Base-by-base conservation (phyloP, 2,329 filamentous ascomycete genomes). In the Lojkania enalia region DNA sequence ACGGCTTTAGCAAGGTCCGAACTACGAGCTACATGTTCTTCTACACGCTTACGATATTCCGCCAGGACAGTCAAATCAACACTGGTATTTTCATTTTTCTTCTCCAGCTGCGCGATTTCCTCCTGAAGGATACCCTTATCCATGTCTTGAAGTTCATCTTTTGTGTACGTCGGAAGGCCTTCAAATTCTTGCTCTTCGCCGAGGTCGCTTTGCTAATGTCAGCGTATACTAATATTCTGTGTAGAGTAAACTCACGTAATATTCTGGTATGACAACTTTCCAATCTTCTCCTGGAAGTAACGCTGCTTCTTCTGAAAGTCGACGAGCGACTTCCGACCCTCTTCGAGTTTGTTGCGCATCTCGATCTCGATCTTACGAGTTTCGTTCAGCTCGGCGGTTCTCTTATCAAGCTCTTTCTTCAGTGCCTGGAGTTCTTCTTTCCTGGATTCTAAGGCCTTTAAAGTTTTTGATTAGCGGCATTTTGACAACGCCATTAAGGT, bases 311-410 rank as follows among this genome's bases (percentile, higher is more conserved):
- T 91, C 67, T 95, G 85, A 70, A 95, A 96, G 63, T 97, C 92
- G 0, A 75, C 71, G 12, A 97, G 79, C 7, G 86, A 82, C 73
- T 99, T 99, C 55, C 96, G 88, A 67, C 92, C 94, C 65, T 97
- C 92, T 64, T 97, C 94, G 1, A 99, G 84, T 74, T 95, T 95
- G 72, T 97, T 97, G 52, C 88, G 87, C 90, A 97, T 96, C 71
- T 99, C 94, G 49, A 99, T 96, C 70, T 99, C 94, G 2, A 86
- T 77, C 0, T 90, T 91, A 7, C 92, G 83, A 0, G 87, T 95
- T 63, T 90, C 87, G 63, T 97, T 96, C 44, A 97, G 79, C 66
- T 95, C 90, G 0, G 85, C 75, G 1, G 83, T 87, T 76, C 91
- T 95, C 58, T 88, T 85, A 55, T 99, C 92, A 9, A 97, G 79